These are phyloP conservation scores for Phytophthora pseudosyringae DNA, from an alignment of 352 stramenopile genomes.

Conservation along the genomic window DNA sequence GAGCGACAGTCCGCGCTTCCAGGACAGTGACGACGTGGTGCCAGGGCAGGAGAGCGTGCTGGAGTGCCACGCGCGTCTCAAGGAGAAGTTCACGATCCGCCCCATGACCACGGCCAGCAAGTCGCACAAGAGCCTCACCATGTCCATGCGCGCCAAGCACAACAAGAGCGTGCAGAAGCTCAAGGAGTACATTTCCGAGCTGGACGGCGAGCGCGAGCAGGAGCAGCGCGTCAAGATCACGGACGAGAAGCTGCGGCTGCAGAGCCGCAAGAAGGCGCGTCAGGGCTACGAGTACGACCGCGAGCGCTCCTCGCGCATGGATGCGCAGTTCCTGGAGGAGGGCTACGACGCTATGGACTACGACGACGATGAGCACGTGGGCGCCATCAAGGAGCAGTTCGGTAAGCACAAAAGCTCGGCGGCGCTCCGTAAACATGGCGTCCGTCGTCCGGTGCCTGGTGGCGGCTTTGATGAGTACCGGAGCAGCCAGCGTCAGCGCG, in stretches of 20 bases:
- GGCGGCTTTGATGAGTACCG: conserved; percentile 87
- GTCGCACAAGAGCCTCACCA: conserved; percentile 88
- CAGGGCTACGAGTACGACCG: conserved; percentile 85
- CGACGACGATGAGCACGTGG: conserved; percentile 85
- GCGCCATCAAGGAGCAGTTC: conserved; percentile 87
- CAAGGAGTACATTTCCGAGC: conserved; percentile 88
- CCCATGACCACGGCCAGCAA: conserved; percentile 85
- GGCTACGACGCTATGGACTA: conserved; percentile 81
- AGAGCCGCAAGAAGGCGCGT: conserved; percentile 87
- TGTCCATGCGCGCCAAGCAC: conserved; percentile 90
- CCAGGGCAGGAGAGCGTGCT: conserved; percentile 77
- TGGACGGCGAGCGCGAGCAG: conserved; percentile 83
- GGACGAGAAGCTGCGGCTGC: conserved; percentile 81
- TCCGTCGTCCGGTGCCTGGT: conserved; percentile 55
- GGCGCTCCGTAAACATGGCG: conserved; percentile 35
- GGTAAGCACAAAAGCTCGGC: conserved; percentile 56
- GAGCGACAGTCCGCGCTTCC: conserved; percentile 66
- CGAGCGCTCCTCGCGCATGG: conserved; percentile 76
- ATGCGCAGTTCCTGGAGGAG: conserved; percentile 85
- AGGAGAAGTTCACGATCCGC: conserved; percentile 89
- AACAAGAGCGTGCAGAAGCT: conserved; percentile 90
- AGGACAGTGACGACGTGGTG: conserved; percentile 68
- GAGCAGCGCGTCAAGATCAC: conserved; percentile 88
- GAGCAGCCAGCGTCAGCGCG: conserved; percentile 47
- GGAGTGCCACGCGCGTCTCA: conserved; percentile 83